Evolutionary conservation across 2,329 filamentous ascomycete species (phyloP).

Genomic region (Dothistroma septosporum): DNA sequence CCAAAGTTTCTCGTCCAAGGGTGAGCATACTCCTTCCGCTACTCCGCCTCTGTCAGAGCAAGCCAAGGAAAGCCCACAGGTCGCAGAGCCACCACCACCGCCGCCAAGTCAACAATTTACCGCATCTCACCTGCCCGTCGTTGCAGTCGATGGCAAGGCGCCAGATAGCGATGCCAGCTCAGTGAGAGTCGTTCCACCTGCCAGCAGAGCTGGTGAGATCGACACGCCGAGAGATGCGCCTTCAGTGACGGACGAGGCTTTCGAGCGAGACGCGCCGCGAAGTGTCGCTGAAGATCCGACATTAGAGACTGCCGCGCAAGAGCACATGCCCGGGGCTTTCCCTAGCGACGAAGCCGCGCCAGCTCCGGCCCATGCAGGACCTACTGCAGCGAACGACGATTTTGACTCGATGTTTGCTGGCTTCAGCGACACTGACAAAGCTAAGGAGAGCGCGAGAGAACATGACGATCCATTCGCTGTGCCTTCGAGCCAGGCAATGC

Average conservation of each 20-base stretch:
- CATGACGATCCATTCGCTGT: slow-evolving; percentile 40
- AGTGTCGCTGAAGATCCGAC: slow-evolving; percentile 19
- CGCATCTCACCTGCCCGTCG: slow-evolving; percentile 70
- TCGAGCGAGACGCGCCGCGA: slow-evolving; percentile 8
- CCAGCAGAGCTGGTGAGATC: slow-evolving; percentile 29
- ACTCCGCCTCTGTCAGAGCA: slow-evolving; percentile 56
- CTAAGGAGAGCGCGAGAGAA: slow-evolving; percentile 19
- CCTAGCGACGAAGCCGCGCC: slow-evolving; percentile 43
- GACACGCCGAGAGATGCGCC: slow-evolving; percentile 25
- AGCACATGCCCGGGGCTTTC: slow-evolving; percentile 49
- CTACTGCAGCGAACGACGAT: slow-evolving; percentile 53
- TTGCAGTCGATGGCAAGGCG: slow-evolving; percentile 48
- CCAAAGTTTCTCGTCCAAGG: slow-evolving; percentile 27
- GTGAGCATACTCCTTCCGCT: slow-evolving; percentile 54
- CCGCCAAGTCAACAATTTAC: slow-evolving; percentile 73
- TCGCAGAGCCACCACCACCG: slow-evolving; percentile 60
- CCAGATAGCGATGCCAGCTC: slow-evolving; percentile 55
- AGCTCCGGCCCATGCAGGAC: slow-evolving; percentile 44
- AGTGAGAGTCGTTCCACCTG: slow-evolving; percentile 32
- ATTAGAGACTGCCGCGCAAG: slow-evolving; percentile 18
- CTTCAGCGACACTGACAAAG: slow-evolving; percentile 49
- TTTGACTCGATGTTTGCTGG: slow-evolving; percentile 82
- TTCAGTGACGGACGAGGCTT: slow-evolving; percentile 4
- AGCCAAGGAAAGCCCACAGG: slow-evolving; percentile 51
- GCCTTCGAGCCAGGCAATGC: slow-evolving; percentile 44